Percentiles rank a stretch among this genome's conserved stretches.
phyloP scores from a whole-genome alignment of 2,329 filamentous ascomycete species.

The Nectriaceae sp. region DNA sequence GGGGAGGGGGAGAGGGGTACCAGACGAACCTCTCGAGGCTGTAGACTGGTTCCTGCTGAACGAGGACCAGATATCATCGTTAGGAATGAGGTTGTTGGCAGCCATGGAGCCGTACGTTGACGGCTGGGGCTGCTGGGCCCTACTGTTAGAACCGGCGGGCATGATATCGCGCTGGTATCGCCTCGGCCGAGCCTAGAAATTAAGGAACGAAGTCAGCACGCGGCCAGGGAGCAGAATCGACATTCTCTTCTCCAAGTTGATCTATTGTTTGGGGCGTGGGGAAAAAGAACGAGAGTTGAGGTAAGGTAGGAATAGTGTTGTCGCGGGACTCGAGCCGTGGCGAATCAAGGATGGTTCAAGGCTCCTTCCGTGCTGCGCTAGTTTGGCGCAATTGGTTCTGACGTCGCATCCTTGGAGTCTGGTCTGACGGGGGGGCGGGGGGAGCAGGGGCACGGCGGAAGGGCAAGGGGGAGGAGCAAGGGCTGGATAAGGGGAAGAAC shows the following conservation, averaged over 20 bases:
- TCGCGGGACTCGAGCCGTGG: conserved; percentile 27
- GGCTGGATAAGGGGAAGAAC: conserved; percentile 1
- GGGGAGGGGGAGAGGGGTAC: conserved; percentile 1
- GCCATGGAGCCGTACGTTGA: conserved; percentile 46
- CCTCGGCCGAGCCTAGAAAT: conserved; percentile 38
- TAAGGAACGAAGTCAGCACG: conserved; percentile 22
- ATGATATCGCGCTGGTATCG: conserved; percentile 38
- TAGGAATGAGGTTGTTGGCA: conserved; percentile 38
- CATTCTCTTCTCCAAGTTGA: neutral
- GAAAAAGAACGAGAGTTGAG: too few relatives aligned
- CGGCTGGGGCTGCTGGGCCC: conserved; percentile 28
- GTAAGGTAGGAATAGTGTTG: neutral
- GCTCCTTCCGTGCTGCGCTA: conserved; percentile 29
- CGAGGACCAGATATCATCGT: conserved; percentile 42
- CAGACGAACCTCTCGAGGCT: conserved; percentile 49
- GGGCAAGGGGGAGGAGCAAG: conserved; percentile 7
- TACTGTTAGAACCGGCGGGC: conserved; percentile 34
- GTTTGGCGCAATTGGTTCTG: conserved; percentile 38
- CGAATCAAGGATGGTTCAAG: conserved; percentile 34
- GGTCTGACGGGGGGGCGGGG: conserved; percentile 14
- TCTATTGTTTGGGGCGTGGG: conserved; percentile 2
- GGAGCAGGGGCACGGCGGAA: conserved; percentile 10
- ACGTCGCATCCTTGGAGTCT: conserved; percentile 31
- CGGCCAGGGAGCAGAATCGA: neutral
- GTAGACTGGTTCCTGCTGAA: conserved; percentile 44